Conservation (phyloP, 2,329 filamentous ascomycete species). For the Didymella pinodella region DNA sequence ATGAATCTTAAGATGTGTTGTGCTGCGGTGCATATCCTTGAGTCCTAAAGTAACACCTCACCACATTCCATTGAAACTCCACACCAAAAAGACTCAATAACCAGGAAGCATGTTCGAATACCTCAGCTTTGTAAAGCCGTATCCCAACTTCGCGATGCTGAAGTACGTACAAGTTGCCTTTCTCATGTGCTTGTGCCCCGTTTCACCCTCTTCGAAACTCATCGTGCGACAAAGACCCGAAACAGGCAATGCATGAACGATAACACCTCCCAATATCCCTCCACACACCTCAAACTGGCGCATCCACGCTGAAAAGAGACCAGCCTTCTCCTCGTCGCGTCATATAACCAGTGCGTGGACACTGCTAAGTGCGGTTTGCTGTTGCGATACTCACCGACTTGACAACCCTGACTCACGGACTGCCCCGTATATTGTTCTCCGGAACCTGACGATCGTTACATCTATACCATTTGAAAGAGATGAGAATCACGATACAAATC, state of each 20-base stretch:
- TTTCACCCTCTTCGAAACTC: constrained; percentile 20
- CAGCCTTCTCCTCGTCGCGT: constrained; percentile 3
- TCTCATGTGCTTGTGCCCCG: constrained; percentile 6
- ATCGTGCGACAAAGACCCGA: constrained; percentile 20
- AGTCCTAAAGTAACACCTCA: not conserved
- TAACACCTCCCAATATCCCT: constrained; percentile 8
- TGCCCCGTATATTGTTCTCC: constrained; percentile 13
- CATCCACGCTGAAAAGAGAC: not conserved
- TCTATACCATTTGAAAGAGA: constrained; percentile 4
- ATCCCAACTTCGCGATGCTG: not conserved
- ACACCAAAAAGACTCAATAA: not conserved
- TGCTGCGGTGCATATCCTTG: not conserved
- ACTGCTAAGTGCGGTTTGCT: constrained; percentile 7
- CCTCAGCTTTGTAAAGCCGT: not conserved
- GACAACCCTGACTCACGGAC: constrained; percentile 6
- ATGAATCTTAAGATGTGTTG: not conserved
- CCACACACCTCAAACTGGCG: constrained; percentile 12
- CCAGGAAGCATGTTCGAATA: too few relatives aligned
- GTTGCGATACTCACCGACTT: constrained; percentile 14
- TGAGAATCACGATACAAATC: constrained; percentile 29
- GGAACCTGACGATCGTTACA: constrained; percentile 23
- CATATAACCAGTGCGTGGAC: constrained; percentile 14
- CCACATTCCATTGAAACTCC: not conserved
- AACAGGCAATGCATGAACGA: constrained; percentile 19
- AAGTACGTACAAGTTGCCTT: not conserved